Evolutionary conservation across 148 eudicot genomes (phyloP).

Genomic region (Amaranthus cruentus): DNA sequence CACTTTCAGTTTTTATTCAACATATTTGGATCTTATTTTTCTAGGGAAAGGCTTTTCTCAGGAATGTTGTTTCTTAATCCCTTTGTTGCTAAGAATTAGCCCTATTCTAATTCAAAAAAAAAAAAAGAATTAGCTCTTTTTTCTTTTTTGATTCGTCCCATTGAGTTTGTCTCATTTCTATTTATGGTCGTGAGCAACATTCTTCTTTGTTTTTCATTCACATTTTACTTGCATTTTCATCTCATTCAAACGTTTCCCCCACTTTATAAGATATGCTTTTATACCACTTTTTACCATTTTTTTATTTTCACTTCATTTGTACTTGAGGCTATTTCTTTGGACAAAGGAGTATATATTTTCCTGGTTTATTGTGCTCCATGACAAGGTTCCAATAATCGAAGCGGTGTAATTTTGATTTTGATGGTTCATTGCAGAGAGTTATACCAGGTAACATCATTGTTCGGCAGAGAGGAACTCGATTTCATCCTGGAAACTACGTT

Average conservation of each 20-base stretch:
- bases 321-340: neutral
- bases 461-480: slow-evolving; percentile 76
- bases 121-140: too few species aligned
- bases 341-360: neutral
- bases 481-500: slow-evolving; percentile 77
- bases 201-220: neutral
- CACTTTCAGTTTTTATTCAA: too few species aligned
- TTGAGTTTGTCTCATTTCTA: too few species aligned
- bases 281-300: neutral
- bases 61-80: too few species aligned
- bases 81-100: too few species aligned
- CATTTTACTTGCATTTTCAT: neutral
- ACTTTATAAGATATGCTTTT: neutral
- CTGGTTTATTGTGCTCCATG: neutral
- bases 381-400: neutral
- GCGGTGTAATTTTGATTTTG: neutral
- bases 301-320: neutral
- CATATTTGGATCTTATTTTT: too few species aligned
- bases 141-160: too few species aligned
- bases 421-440: slow-evolving; percentile 48
- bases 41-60: too few species aligned
- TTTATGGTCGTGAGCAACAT: too few species aligned
- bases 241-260: neutral
- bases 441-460: slow-evolving; percentile 84
- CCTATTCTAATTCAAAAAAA: too few species aligned